These are phyloP conservation scores for Porcisia deanei DNA, from an alignment of 208 protist species.

Conservation along the genomic window DNA sequence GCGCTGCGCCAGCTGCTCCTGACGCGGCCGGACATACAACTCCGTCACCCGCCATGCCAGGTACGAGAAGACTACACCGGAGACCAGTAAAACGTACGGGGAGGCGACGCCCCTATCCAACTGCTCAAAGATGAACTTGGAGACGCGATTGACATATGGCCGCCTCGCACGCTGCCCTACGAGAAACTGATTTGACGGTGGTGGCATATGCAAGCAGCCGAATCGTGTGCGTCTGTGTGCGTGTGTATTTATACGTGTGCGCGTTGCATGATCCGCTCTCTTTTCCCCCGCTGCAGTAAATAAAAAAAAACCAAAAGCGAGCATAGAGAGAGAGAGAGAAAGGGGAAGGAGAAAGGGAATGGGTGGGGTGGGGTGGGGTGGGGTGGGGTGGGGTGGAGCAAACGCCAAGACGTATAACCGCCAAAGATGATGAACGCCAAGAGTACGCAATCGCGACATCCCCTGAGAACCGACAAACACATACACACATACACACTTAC, in stretches of 20 bases:
- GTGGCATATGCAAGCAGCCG: slow-evolving; percentile 10
- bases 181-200: slow-evolving; percentile 21
- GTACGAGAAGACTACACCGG: slow-evolving; percentile 49
- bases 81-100: slow-evolving; percentile 62
- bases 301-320: neutral
- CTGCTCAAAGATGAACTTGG: slow-evolving; percentile 82
- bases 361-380: neutral
- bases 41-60: slow-evolving; percentile 64
- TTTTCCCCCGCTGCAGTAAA: neutral
- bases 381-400: neutral
- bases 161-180: slow-evolving; percentile 40
- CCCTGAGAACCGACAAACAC: neutral
- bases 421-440: neutral
- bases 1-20: slow-evolving; percentile 45
- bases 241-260: neutral
- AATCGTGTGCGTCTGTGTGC: neutral
- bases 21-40: slow-evolving; percentile 53
- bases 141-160: slow-evolving; percentile 58
- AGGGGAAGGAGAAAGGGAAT: neutral
- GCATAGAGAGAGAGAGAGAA: neutral
- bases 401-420: neutral
- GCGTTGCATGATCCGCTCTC: neutral
- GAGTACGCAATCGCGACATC: neutral
- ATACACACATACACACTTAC: neutral
- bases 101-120: slow-evolving; percentile 81